These are phyloP conservation scores for Chrysanthemum seticuspe DNA, from an alignment of 129 eudicot genomes.

Conservation along the genomic window DNA sequence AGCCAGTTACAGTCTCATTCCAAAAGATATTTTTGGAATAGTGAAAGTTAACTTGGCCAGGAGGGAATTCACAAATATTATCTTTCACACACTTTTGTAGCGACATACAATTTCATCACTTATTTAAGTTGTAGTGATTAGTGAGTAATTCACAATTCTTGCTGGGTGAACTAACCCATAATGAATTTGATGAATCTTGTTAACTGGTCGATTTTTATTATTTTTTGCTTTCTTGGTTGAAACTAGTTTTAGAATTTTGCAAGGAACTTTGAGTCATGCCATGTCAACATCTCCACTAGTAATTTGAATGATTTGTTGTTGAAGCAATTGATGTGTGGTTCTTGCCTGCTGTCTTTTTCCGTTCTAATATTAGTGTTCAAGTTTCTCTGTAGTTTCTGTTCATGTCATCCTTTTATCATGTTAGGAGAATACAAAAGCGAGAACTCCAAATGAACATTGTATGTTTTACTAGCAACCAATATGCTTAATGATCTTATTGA, in stretches of 20 bases:
- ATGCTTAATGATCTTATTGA: constrained; percentile 1
- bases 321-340: background rate
- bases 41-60: constrained; percentile 9
- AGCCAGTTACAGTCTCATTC: background rate
- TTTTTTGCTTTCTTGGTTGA: too few species aligned
- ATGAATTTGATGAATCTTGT: too few species aligned
- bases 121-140: too few species aligned
- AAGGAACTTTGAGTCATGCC: too few species aligned
- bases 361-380: background rate
- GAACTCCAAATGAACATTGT: background rate
- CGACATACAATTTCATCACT: too few species aligned
- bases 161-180: too few species aligned
- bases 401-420: constrained; percentile 7
- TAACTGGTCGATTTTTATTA: too few species aligned
- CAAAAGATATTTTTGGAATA: background rate
- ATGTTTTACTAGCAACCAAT: constrained; percentile 13
- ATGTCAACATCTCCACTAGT: too few species aligned
- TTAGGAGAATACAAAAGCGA: background rate
- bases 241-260: too few species aligned
- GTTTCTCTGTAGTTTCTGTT: constrained; percentile 1
- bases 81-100: background rate
- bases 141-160: too few species aligned
- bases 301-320: too few species aligned
- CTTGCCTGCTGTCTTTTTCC: constrained; percentile 16
- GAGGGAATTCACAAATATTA: constrained; percentile 8